Conservation (phyloP, 129 eudicot species). For the Heracleum sosnowskyi region DNA sequence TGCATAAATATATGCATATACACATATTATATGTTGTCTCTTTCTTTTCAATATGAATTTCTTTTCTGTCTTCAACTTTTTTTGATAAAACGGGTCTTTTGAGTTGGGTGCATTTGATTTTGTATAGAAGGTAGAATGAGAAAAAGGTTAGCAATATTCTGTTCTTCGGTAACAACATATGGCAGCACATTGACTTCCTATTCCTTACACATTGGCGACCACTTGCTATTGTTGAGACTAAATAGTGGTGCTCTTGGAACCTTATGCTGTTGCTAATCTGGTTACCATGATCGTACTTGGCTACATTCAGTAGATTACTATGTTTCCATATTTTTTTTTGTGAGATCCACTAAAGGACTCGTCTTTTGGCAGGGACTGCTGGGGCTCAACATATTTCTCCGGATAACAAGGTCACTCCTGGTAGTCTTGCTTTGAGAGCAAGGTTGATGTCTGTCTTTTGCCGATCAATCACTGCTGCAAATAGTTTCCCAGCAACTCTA, state of each 20-base stretch:
- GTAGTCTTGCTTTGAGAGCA: conserved; percentile 55
- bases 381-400: conserved; percentile 61
- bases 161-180: neutral
- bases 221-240: neutral
- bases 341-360: neutral
- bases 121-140: neutral
- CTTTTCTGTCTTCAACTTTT: neutral
- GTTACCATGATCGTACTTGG: neutral
- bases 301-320: neutral
- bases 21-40: neutral
- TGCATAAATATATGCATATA: neutral
- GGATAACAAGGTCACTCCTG: conserved; percentile 70
- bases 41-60: neutral
- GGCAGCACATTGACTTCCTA: neutral
- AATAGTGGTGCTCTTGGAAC: neutral
- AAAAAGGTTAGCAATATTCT: neutral
- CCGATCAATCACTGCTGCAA: conserved; percentile 85
- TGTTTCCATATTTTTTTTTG: neutral
- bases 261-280: neutral
- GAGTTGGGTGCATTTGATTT: neutral
- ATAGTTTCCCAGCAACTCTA: conserved; percentile 86
- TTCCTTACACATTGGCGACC: neutral
- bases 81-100: neutral
- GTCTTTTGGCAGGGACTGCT: conserved; percentile 55
- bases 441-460: conserved; percentile 80